A percentile compares a stretch with the other conserved stretches of the same genome.
Conservation (phyloP, 768 basidiomycete species). For the Boletus rubescentipes region DNA sequence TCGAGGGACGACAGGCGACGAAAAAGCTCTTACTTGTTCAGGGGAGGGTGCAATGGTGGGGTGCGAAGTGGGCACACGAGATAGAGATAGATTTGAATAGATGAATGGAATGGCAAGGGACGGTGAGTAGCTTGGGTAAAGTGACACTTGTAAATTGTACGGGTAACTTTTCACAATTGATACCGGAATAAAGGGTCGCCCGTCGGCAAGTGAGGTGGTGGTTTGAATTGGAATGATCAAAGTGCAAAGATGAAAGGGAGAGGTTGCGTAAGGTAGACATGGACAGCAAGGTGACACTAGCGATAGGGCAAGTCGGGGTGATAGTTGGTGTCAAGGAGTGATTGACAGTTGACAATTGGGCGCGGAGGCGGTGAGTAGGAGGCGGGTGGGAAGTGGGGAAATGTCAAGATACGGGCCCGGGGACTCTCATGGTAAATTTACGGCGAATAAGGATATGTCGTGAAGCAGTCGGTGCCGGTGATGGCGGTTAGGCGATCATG, state of each 20-base stretch:
- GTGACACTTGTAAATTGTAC: too few species aligned
- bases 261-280: neutral
- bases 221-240: neutral
- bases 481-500: neutral
- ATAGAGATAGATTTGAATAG: neutral
- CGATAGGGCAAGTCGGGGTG: neutral
- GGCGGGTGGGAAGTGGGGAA: neutral
- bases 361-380: neutral
- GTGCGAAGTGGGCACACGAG: too few species aligned
- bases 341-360: neutral
- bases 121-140: too few species aligned
- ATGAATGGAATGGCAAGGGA: neutral
- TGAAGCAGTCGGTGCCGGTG: conserved; percentile 10
- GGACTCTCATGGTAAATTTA: conserved; percentile 4
- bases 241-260: neutral
- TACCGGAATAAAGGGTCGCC: conserved; percentile 11
- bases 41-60: neutral
- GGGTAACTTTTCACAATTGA: neutral
- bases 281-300: neutral
- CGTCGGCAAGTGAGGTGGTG: conserved; percentile 2
- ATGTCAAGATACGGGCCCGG: neutral
- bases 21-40: neutral
- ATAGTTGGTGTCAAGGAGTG: neutral
- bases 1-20: neutral
- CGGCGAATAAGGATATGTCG: conserved; percentile 4